Evolutionary conservation across 495 filamentous ascomycete genomes (phyloP), one percentile per base, ranked within the genome.

Genomic region (Lophium mytilinum): DNA sequence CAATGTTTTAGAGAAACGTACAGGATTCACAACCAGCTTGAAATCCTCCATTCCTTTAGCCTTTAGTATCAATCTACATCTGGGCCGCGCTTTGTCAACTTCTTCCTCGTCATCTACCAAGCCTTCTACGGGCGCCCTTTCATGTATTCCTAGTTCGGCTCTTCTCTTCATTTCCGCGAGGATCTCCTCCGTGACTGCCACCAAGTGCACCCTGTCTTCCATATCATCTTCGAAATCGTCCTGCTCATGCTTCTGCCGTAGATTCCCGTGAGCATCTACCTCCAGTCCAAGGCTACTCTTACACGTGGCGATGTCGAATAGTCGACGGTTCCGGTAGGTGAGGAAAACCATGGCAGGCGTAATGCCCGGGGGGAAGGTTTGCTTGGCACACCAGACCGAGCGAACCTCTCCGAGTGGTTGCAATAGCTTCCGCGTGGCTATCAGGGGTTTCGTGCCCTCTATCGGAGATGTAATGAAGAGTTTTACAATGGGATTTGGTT

Each of bases 391-490:
- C 88, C 88, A 95, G 21, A 78, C 78, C 37, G 78, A 45, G 21
- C 83, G 79, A 12, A 87, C 84, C 43, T 86, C 82, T 58, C 78
- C 78, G 8, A 93, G 66, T 0, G 77, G 69, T 59, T 89, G 84
- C 4, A 78, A 80, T 48, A 86, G 71, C 60, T 80, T 83, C 19
- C 85, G 81, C n/a, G 77, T 78, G 41, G 90, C 78, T 41, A 90
- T 75, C 36, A 93, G 63, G 1, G 84, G 75, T 34, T 74, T 78
- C 0, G 85, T 82, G 34, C 79, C 76, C 2, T 74, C 66, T 24
- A 93, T 78, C n/a, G 73, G 69, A 1, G 86, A 86, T 7, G 80
- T 80, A 50, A 92, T 83, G n/a, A 93, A 74, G 49, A 94, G 83
- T 46, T 82, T 71, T 11, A 91, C 75, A n/a, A 78, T 65, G 3